Evolutionary conservation across 345 rosid species (phyloP), one percentile per base, ranked within the genome.

Genomic region (Ricinus communis): DNA sequence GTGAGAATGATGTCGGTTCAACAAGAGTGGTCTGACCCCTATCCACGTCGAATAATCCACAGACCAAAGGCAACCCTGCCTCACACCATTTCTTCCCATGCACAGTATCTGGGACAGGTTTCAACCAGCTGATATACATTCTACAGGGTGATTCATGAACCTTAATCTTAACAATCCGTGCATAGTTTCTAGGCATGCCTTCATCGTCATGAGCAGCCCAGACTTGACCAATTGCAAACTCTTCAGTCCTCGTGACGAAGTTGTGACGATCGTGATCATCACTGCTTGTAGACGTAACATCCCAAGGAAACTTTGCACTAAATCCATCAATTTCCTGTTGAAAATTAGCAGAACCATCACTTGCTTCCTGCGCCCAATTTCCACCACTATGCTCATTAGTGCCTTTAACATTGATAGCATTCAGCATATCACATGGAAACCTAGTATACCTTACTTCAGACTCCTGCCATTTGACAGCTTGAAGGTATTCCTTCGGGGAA

Each of bases 151-250:
- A 33, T 57, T 57, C 62, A 25, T 57, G 62, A 57, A 25, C 28
- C 19, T 57, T 28, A 18, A 60, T n/a, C 45, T 60, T 31, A 33
- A 60, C 25, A 31, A 60, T 60, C 43, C 18, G 22, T 31, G 64
- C 46, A 33, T 60, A 60, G 45, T 60, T 60, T 60, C 64, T 60
- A 16, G 64, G 64, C 64, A 60, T 31, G 41, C 64, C 64, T 60
- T 60, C 64, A 31, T 31, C 6, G 13, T 33, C 64, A 60, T 60
- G 15, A 33, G 24, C 18, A 5, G 64, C 64, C 64, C 61, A 60
- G 16, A 60, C 45, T 60, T 60, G 64, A 4, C 22, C 45, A 60
- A 33, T 45, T 30, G 64, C 41, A 60, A 60, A 60, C 33, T 7
- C 38, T 31, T 60, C 64, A 30, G 2, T 19, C 45, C 16, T 60